phyloP scores from a whole-genome alignment of 1,284 basidiomycete genomes.

The Irpex sp. region DNA sequence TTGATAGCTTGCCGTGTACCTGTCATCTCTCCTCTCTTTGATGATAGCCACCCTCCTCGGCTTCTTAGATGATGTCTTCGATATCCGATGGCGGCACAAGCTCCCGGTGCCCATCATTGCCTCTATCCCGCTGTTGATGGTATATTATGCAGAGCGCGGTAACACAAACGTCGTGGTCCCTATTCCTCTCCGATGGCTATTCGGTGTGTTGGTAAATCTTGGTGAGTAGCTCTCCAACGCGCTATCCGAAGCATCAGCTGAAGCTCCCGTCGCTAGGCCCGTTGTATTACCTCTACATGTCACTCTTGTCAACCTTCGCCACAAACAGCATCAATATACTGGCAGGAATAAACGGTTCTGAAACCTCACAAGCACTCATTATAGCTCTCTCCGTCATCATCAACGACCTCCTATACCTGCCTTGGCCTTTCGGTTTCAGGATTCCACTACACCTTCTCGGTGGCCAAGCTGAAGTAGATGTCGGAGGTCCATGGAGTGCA shows the following conservation, averaged over 20 bases:
- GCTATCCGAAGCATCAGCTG: no score
- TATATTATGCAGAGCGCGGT: slow-evolving; percentile 94
- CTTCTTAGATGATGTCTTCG: slow-evolving; percentile 97
- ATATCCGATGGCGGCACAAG: slow-evolving; percentile 98
- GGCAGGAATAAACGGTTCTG: slow-evolving; percentile 96
- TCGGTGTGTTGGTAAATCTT: slow-evolving; percentile 82
- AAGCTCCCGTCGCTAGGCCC: slow-evolving; percentile 53
- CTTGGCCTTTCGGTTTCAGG: slow-evolving; percentile 72
- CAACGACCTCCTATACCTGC: slow-evolving; percentile 92
- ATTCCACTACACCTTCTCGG: slow-evolving; percentile 70
- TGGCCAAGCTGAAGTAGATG: slow-evolving; percentile 58
- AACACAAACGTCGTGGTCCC: slow-evolving; percentile 96
- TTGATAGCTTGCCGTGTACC: slow-evolving; percentile 80
- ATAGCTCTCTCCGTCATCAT: slow-evolving; percentile 89
- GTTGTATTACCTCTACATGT: slow-evolving; percentile 96
- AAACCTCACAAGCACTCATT: slow-evolving; percentile 90
- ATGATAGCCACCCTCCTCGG: slow-evolving; percentile 92
- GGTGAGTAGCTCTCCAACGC: slow-evolving; percentile 45
- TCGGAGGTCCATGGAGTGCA: slow-evolving; percentile 76
- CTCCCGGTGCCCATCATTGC: slow-evolving; percentile 96
- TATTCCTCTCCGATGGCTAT: slow-evolving; percentile 65
- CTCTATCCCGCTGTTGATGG: slow-evolving; percentile 91
- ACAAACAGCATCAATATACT: slow-evolving; percentile 99
- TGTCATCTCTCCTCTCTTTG: slow-evolving; percentile 89
- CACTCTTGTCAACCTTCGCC: slow-evolving; percentile 92